Conservation (phyloP, 2,329 filamentous ascomycete genomes). For the Pseudovirgaria hyperparasitica region DNA sequence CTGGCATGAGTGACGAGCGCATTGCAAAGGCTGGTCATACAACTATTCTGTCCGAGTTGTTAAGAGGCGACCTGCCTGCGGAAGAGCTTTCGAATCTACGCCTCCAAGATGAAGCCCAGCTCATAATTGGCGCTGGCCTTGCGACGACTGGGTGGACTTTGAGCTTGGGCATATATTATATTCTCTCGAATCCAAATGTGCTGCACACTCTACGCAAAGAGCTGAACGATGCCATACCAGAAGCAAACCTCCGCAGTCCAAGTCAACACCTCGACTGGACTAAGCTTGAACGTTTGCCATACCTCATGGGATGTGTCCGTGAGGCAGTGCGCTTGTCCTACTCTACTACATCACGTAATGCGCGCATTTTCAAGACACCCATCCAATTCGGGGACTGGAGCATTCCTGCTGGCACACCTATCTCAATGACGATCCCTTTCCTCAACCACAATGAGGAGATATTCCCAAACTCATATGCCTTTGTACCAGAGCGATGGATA, state of each 20-base stretch:
- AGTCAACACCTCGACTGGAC: constrained; percentile 4
- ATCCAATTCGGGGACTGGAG: constrained; percentile 3
- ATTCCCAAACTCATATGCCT: constrained; percentile 14
- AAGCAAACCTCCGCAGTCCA: constrained; percentile 2
- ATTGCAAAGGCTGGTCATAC: constrained; percentile 12
- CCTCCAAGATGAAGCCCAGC: constrained; percentile 25
- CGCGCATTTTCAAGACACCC: constrained; percentile 9
- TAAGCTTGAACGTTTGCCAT: constrained; percentile 12
- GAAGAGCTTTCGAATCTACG: constrained; percentile 8
- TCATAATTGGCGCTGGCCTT: constrained; percentile 25
- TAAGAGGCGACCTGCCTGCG: constrained; percentile 2
- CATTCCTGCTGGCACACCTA: constrained; percentile 10
- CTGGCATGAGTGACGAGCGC: constrained; percentile 13
- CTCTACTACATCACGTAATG: constrained; percentile 10
- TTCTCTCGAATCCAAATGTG: constrained; percentile 17
- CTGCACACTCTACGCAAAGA: constrained; percentile 7
- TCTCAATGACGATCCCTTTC: constrained; percentile 14
- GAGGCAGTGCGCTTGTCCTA: constrained; percentile 21
- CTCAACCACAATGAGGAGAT: constrained; percentile 11
- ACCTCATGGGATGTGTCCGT: constrained; percentile 18
- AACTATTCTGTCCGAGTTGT: constrained; percentile 7
- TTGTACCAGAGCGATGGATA: constrained; percentile 19
- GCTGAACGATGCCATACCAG: constrained; percentile 12
- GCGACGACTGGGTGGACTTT: constrained; percentile 26
- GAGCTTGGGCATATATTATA: constrained; percentile 18